Conservation (phyloP, 768 basidiomycete species). For the Clathrus columnatus region DNA sequence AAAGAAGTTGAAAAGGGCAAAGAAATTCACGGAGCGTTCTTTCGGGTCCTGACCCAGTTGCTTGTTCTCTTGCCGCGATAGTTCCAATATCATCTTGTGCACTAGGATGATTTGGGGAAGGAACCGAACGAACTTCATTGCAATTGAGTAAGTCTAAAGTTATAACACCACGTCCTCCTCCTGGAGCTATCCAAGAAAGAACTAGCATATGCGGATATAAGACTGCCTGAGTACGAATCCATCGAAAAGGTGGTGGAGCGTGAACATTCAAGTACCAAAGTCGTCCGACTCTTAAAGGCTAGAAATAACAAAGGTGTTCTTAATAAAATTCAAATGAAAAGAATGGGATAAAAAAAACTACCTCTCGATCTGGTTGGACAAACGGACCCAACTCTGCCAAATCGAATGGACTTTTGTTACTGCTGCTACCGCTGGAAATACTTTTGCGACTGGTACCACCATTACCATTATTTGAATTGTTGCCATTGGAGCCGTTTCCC, state of each 20-base stretch:
- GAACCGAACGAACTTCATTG: constrained; percentile 74
- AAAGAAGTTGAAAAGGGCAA: constrained; percentile 87
- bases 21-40: constrained; percentile 54
- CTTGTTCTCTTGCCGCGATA: constrained; percentile 61
- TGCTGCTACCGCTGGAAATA: constrained; percentile 22
- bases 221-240: constrained; percentile 76
- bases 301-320: constrained; percentile 15
- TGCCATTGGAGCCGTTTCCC: constrained; percentile 14
- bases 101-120: constrained; percentile 70
- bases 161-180: constrained; percentile 76
- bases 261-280: constrained; percentile 94
- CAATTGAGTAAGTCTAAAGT: constrained; percentile 83
- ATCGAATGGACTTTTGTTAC: constrained; percentile 39
- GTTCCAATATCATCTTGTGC: constrained; percentile 84
- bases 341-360: constrained; percentile 19
- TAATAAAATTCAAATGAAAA: constrained; percentile 5
- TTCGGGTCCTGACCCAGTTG: constrained; percentile 27
- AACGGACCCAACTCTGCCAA: constrained; percentile 37
- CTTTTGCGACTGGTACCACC: constrained; percentile 16
- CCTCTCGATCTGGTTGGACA: constrained; percentile 34
- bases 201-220: constrained; percentile 78
- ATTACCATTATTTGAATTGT: constrained; percentile 1
- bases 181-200: constrained; percentile 79
- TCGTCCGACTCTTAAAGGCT: constrained; percentile 81
- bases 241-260: constrained; percentile 63